These are phyloP conservation scores for Penicillium desertorum DNA, from an alignment of 495 filamentous ascomycete genomes.

Conservation along the genomic window DNA sequence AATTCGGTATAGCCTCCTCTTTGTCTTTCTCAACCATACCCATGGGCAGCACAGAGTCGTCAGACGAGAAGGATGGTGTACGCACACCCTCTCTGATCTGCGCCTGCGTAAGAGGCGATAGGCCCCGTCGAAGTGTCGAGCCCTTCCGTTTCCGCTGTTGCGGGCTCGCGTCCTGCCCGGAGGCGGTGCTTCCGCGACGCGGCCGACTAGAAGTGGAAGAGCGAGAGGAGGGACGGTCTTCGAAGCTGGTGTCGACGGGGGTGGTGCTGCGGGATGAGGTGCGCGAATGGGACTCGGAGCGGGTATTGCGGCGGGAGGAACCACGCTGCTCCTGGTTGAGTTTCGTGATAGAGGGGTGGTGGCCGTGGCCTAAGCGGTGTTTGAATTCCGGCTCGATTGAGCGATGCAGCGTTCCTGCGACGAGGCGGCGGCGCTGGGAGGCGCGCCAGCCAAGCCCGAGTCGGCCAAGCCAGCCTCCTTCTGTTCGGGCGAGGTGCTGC, in stretches of 20 bases:
- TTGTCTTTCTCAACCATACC: constrained; percentile 28
- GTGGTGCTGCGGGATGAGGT: constrained; percentile 52
- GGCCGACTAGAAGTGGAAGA: constrained; percentile 37
- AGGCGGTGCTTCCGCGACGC: constrained; percentile 37
- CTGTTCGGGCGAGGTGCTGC: constrained; percentile 60
- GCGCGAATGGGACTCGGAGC: constrained; percentile 48
- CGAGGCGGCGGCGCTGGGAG: constrained; percentile 46
- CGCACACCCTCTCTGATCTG: constrained; percentile 44
- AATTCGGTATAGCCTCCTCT: constrained; percentile 24
- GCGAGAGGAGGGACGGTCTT: constrained; percentile 41
- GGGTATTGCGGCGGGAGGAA: constrained; percentile 35
- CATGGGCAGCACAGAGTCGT: constrained; percentile 35
- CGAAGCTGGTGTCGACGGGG: constrained; percentile 33
- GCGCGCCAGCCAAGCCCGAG: constrained; percentile 59
- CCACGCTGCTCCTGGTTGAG: constrained; percentile 37
- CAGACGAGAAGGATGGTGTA: constrained; percentile 40
- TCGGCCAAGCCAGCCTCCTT: constrained; percentile 84
- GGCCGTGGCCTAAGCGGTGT: constrained; percentile 30
- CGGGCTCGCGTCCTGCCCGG: constrained; percentile 31
- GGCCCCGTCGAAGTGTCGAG: constrained; percentile 35
- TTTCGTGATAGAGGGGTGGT: constrained; percentile 37
- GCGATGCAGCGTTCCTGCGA: constrained; percentile 34
- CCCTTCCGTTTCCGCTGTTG: constrained; percentile 39
- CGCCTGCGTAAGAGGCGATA: constrained; percentile 47
- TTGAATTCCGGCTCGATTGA: constrained; percentile 25